Base-by-base conservation (phyloP, 768 basidiomycete genomes). In the Naganishia friedmannii region DNA sequence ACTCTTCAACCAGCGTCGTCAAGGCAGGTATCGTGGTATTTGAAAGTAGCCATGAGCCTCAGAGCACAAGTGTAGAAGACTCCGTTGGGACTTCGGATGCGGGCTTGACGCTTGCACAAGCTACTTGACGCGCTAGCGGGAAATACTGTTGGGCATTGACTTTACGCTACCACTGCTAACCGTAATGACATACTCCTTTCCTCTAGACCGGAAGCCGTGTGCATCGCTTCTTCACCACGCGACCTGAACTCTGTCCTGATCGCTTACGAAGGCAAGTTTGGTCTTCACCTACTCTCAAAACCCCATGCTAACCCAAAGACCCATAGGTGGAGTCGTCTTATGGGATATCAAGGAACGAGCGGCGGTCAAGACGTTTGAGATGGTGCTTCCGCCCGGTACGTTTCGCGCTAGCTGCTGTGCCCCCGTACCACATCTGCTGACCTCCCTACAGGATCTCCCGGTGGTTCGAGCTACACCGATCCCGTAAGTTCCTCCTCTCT, bases 171-270 rank as follows among this genome's bases (percentile, higher is more conserved):
- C 12, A 23, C 46, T 63, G 34, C 19, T 29, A 5, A 55, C 29
- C 32, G 7, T 31, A 8, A 12, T 31, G 2, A 2, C 54, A 23
- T 7, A 45, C 42, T 17, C 7, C 55, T 73, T 31, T 68, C 73
- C 37, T 66, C 37, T 58, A 87, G 85, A 39, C 80, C 82, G 19
- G 83, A 85, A 70, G 85, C 86, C 23, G 81, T 90, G 8, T 90
- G 91, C 67, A 76, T 86, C 7, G 83, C 88, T 7, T 78, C 86
- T 32, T 89, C 91, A 78, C 90, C 90, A 32, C 84, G 90, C 70
- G 86, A 91, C 74, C 77, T 92, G 54, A 88, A 90, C 74, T 82
- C 87, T 28, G 74, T 91, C 21, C 88, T 92, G 73, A 83, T 92
- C 23, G 89, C 86, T n/a, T 91, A 89, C 78, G 85, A 86, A 83